Evolutionary conservation across 768 basidiomycete genomes (phyloP), one percentile per base, ranked within the genome.

Genomic region (Lentinula detonsa): DNA sequence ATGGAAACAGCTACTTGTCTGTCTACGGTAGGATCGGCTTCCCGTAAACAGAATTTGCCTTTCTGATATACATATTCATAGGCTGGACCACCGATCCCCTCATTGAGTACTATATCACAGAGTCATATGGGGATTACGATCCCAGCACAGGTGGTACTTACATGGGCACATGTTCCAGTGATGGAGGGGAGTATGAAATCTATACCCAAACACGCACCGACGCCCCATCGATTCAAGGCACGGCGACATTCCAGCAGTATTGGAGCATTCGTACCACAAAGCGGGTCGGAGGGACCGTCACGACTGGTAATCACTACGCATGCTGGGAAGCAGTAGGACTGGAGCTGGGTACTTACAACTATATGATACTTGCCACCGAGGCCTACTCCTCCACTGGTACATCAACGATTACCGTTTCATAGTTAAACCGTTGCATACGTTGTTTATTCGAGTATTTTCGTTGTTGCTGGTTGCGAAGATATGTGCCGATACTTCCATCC

Each of bases 281-380:
- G 54, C 72, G 71, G 52, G 68, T 71, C 59, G 67, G 72, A 35
- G 75, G 75, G 13, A 73, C 69, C 7, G 72, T 79, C 21, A 74
- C 68, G 56, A 70, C 71, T 7, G 66, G 62, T 9, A 74, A 73
- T 71, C 80, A 81, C 71, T 77, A 80, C 67, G 73, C 72, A 51
- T 79, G 78, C 2, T 81, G 79, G 78, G 65, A 60, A 33, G 61
- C 59, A 5, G 61, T 72, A 11, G 79, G 79, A 16, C 68, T 81
- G 73, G 64, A 63, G 34, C 62, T 80, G 62, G 79, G 77, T 15
- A 65, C 71, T 34, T 72, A 73, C 70, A 71, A 74, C 65, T 80
- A 80, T 68, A 78, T 79, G 72, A 79, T 81, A 59, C 66, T 80
- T 57, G 78, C 80, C 31, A 77, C 77, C 10, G 80, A 81, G 61